Evolutionary conservation across 225 moss, liverwort and hornwort genomes (phyloP).

Genomic region (Marchantia paleacea): DNA sequence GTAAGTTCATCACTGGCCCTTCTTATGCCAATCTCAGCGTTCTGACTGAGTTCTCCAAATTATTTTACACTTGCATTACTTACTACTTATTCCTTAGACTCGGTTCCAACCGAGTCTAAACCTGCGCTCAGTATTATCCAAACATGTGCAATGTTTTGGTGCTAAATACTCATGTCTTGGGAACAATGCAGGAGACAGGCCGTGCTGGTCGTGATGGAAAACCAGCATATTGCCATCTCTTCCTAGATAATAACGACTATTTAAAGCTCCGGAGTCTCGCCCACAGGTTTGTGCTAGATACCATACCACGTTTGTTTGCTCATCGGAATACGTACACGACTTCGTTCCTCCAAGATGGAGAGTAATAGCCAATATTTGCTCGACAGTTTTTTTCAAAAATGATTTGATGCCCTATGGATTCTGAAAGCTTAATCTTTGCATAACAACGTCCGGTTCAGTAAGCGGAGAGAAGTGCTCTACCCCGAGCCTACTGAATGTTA

Average conservation of each 20-base stretch:
- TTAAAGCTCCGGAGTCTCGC: constrained; percentile 95
- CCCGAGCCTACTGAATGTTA: background rate
- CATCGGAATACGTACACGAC: background rate
- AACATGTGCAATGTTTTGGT: background rate
- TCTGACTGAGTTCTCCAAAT: background rate
- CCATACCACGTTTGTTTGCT: background rate
- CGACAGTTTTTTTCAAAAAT: too few relatives aligned
- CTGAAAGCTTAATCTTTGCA: too few relatives aligned
- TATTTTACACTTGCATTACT: too few relatives aligned
- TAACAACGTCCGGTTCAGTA: too few relatives aligned
- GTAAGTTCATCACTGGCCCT: constrained; percentile 27
- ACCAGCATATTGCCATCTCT: constrained; percentile 74
- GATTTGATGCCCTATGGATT: too few relatives aligned
- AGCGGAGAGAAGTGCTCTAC: too few relatives aligned
- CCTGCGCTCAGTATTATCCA: too few relatives aligned
- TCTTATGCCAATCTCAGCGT: background rate
- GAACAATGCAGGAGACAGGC: constrained; percentile 68
- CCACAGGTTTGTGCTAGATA: constrained; percentile 50
- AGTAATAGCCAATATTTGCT: too few relatives aligned
- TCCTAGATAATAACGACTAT: constrained; percentile 76
- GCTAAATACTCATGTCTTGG: background rate
- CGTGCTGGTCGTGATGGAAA: constrained; percentile 91
- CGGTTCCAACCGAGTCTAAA: too few relatives aligned
- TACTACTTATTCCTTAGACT: too few relatives aligned
- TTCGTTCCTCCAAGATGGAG: background rate